Base-by-base conservation (phyloP, 768 basidiomycete genomes). In the Suillus placidus region DNA sequence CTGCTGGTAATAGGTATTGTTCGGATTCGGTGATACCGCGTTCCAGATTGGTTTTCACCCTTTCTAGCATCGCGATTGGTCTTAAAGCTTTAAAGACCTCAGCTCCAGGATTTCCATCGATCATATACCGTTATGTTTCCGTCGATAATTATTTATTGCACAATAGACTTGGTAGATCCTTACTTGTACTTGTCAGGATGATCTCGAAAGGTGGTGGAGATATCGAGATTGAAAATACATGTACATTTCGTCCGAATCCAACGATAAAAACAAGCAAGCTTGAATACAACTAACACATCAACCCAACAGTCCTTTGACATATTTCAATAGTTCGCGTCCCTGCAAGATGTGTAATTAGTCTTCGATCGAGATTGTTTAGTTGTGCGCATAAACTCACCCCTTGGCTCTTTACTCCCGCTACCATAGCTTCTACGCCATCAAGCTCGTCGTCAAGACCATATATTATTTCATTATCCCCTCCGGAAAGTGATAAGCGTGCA, bases 271-370 rank as follows among this genome's bases (percentile, higher is more conserved):
- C 32, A 55, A 30, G 26, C 58, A 20, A 32, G 26, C 9, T 23
- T 12, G 54, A 52, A 23, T 30, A 60, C 32, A 61, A 16, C 20
- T 26, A 9, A 49, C 30, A 26, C n/a, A 30, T 85, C 71, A 91
- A 60, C 87, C 84, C 66, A 92, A 75, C 12, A 92, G 76, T 32
- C 83, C 83, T 70, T 86, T 89, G 45, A 94, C 90, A 75, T 93
- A 93, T 73, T 80, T 85, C 68, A 93, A 72, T 64, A 93, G 73
- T 61, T 93, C 91, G 67, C 83, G 85, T 9, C 89, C 89, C 91
- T 93, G 68, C 35, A 61, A 67, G 51, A 13, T 70, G 18, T 70
- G 63, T 51, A n/a, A 38, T 62, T 61, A 64, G 63, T 34, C 61
- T 64, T 70, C 35, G 68, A 37, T 62, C 23, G 60, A 67, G 37